Percentiles rank a stretch among this genome's conserved stretches.
These are phyloP conservation scores for Ganoderma resinaceum DNA, from an alignment of 1,284 basidiomycete species.

Conservation along the genomic window DNA sequence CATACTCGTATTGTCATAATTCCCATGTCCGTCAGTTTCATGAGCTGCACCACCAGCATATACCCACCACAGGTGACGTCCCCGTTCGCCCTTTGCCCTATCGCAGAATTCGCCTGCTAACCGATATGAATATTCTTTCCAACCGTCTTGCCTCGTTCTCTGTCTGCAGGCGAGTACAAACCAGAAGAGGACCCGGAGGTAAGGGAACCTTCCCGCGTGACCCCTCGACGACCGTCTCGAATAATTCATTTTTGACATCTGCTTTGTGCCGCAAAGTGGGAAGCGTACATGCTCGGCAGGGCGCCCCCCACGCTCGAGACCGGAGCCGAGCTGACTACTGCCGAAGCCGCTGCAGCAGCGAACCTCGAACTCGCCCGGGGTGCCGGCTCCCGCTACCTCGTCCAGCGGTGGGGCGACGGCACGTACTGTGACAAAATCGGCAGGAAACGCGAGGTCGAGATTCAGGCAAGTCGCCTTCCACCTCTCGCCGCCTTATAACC, in stretches of 20 bases:
- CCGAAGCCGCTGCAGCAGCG: slow-evolving; percentile 67
- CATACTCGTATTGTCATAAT: slow-evolving; percentile 95
- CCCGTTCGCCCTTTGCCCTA: slow-evolving; percentile 10
- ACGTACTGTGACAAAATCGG: slow-evolving; percentile 92
- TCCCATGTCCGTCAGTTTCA: slow-evolving; percentile 90
- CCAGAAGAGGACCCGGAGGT: slow-evolving; percentile 85
- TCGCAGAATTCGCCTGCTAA: slow-evolving; percentile 17
- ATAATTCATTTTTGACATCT: slow-evolving; percentile 29
- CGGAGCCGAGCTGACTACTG: slow-evolving; percentile 70
- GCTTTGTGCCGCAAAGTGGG: slow-evolving; percentile 59
- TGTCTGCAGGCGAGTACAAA: slow-evolving; percentile 62
- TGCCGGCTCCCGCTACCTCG: slow-evolving; percentile 88
- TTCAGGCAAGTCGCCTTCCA: slow-evolving; percentile 69
- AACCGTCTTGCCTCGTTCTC: not conserved
- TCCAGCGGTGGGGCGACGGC: slow-evolving; percentile 90
- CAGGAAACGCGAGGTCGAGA: slow-evolving; percentile 85
- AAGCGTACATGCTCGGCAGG: slow-evolving; percentile 80
- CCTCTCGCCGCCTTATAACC: not conserved
- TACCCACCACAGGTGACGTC: slow-evolving; percentile 67
- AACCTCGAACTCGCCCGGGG: slow-evolving; percentile 78
- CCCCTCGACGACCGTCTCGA: slow-evolving; percentile 28
- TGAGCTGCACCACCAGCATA: slow-evolving; percentile 64
- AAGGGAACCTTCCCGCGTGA: slow-evolving; percentile 39
- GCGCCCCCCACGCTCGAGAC: slow-evolving; percentile 66
- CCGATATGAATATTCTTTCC: slow-evolving; percentile 18